These are phyloP conservation scores for Trichoderma polysporum DNA, from an alignment of 2,329 filamentous ascomycete species.

Conservation along the genomic window DNA sequence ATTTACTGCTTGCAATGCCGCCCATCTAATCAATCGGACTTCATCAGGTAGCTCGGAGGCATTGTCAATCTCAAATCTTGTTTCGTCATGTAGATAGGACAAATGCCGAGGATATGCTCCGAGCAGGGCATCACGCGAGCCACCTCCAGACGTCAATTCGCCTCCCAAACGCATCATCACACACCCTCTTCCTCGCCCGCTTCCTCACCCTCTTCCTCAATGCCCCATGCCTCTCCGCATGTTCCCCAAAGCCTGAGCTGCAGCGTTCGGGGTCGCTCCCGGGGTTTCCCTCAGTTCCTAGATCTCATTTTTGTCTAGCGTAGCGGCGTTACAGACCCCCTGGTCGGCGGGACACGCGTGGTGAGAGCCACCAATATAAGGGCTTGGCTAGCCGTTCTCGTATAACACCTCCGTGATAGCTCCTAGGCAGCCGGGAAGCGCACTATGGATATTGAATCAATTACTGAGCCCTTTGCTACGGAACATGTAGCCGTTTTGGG, in stretches of 20 bases:
- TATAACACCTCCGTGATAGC: not conserved
- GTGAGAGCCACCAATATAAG: not conserved
- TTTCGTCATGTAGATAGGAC: not conserved
- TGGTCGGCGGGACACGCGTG: not conserved
- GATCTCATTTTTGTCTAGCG: slow-evolving; percentile 5
- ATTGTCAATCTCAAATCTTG: not conserved
- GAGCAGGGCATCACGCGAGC: not conserved
- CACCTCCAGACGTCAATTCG: not conserved
- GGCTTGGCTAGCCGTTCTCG: slow-evolving; percentile 11
- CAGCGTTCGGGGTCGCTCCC: not conserved
- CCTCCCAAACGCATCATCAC: not conserved
- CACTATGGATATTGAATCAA: not conserved
- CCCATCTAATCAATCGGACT: not conserved
- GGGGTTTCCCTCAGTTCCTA: slow-evolving; percentile 1
- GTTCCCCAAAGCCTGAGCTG: not conserved
- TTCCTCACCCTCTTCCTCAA: not conserved
- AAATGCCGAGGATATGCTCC: not conserved
- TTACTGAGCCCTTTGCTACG: not conserved
- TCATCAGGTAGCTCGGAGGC: not conserved
- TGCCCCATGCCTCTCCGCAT: not conserved
- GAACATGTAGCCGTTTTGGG: not conserved
- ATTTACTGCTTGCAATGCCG: not conserved
- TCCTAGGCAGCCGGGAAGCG: not conserved
- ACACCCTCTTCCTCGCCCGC: not conserved
- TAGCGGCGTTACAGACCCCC: not conserved